Evolutionary conservation across 176 grass and related monocot species (phyloP).

Genomic region (Aechmea fasciata): DNA sequence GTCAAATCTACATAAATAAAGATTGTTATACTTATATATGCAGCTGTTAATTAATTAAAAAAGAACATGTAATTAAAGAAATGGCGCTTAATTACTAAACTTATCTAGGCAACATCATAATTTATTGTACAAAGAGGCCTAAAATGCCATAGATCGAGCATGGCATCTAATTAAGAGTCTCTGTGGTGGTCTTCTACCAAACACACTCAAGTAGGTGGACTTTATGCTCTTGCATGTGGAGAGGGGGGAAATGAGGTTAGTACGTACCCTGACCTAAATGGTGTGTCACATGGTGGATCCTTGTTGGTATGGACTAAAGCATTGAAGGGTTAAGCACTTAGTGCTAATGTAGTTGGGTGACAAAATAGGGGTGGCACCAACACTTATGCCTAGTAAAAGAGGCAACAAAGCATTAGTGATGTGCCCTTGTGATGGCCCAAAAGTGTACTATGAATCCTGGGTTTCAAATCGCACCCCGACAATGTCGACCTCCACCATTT

Average conservation of each 20-base stretch:
- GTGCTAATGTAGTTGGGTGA: conserved; percentile 12
- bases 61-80: too few species aligned
- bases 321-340: not conserved
- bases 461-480: conserved; percentile 22
- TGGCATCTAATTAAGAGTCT: not conserved
- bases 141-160: conserved; percentile 4
- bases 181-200: conserved; percentile 1
- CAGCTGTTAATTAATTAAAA: too few species aligned
- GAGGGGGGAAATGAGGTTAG: not conserved
- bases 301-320: not conserved
- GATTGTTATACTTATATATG: too few species aligned
- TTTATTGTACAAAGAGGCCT: not conserved
- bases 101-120: too few species aligned
- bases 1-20: too few species aligned
- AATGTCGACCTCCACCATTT: conserved; percentile 6
- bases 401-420: conserved; percentile 13
- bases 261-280: not conserved
- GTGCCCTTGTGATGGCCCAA: conserved; percentile 8
- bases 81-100: too few species aligned
- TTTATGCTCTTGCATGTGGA: conserved; percentile 1
- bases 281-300: not conserved
- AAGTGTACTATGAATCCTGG: conserved; percentile 32
- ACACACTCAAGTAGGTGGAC: conserved; percentile 9
- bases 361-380: conserved; percentile 19
- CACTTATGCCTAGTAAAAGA: conserved; percentile 17